Base-by-base conservation (phyloP, 192 early-diverging fungal species). In the Backusella circina region DNA sequence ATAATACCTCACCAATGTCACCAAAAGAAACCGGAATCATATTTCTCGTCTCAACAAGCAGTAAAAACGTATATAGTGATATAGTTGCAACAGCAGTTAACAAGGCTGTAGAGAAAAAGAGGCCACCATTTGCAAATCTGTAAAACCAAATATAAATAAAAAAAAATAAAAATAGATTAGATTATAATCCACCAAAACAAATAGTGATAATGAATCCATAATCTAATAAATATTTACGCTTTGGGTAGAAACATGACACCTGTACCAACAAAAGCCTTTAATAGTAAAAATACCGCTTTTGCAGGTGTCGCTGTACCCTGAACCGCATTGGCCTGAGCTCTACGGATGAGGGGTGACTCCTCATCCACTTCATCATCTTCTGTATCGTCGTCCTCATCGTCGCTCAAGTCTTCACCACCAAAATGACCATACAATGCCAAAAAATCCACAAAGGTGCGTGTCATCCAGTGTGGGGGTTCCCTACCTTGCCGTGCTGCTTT, bases 391-490 rank as follows among this genome's bases (percentile, higher is more conserved):
- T 61, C 89, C 36, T 88, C 93, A 77, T 91, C 93, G 36, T 93
- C 93, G 21, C 93, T 94, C 70, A 92, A 89, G 70, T 95, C 94
- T 80, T 95, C 97, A 54, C 96, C 97, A 33, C 93, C 97, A 86
- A 96, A 98, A 79, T 94, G 96, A 64, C 95, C 95, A 71, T 94
- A 97, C 75, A 98, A 84, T 26, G 91, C 92, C 71, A 98, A 87
- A 77, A 97, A 97, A 79, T 98, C 97, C 35, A 97, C 88, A 88
- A 97, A 99, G 81, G 93, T 97, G n/a, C 89, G 79, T 6, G 97
- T 97, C 74, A 96, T 81, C 30, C 90, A 88, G 67, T 93, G 92
- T 92, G 93, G 67, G 77, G 83, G 16, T 77, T 77, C 28, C 87
- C 86, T 41, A 93, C 95, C 71, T 86, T 84, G 36, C 84, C 81